Percentiles rank a stretch among this genome's conserved stretches.
Conservation (phyloP, 441 rosid species). For the Gossypium schwendimanii region DNA sequence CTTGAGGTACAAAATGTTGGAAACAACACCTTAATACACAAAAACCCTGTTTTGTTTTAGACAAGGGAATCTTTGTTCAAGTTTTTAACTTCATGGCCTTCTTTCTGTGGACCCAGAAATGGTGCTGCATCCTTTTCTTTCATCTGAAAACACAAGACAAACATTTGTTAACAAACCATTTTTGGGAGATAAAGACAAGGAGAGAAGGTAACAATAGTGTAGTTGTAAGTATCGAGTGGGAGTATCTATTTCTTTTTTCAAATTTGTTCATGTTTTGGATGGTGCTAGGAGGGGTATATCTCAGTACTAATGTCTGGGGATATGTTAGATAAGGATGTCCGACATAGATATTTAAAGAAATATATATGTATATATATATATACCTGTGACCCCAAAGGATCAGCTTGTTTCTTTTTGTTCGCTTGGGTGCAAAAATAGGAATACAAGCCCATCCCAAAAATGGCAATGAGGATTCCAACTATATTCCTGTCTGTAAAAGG, state of each 20-base stretch:
- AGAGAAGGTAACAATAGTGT: too few relatives aligned
- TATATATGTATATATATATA: background rate
- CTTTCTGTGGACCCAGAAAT: conserved; percentile 57
- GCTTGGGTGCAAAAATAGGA: conserved; percentile 82
- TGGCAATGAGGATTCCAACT: conserved; percentile 74
- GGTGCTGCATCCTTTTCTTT: conserved; percentile 71
- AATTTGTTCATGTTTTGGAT: background rate
- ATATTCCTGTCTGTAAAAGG: conserved; percentile 83
- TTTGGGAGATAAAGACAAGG: background rate
- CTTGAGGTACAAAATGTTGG: conserved; percentile 19
- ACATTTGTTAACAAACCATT: background rate
- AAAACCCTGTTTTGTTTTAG: conserved; percentile 16
- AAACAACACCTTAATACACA: background rate
- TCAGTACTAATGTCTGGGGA: background rate
- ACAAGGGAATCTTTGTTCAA: conserved; percentile 58
- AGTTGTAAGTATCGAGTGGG: too few relatives aligned
- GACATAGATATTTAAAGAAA: background rate
- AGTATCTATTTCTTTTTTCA: too few relatives aligned
- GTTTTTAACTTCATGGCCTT: conserved; percentile 61
- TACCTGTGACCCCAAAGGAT: conserved; percentile 49
- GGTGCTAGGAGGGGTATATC: background rate
- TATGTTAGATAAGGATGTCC: background rate
- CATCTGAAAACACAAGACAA: conserved; percentile 27
- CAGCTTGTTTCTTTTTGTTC: conserved; percentile 62
- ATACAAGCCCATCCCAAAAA: conserved; percentile 84